These are phyloP conservation scores for Wickerhamiella brachini DNA, from an alignment of 805 yeast species.

Conservation along the genomic window DNA sequence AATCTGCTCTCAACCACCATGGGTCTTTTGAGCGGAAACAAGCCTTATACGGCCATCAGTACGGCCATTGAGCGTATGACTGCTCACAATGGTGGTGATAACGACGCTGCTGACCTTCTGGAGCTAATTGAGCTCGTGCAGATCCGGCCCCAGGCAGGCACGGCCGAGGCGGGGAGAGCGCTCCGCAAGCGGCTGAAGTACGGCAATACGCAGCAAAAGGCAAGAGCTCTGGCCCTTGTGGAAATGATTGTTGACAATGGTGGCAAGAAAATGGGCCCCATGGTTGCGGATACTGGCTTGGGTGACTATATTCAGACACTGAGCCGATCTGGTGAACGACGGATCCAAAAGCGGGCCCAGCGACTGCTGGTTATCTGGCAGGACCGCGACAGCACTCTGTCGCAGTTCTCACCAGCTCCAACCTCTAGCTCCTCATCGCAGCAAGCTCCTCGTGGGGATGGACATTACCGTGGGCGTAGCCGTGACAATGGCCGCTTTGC, in stretches of 20 bases:
- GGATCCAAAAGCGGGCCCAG: constrained; percentile 27
- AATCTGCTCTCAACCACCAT: constrained; percentile 2
- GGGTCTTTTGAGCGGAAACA: constrained; percentile 20
- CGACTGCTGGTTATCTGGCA: constrained; percentile 54
- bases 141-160: constrained; percentile 27
- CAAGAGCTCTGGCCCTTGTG: constrained; percentile 50
- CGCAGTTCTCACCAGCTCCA: background rate
- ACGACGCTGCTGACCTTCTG: constrained; percentile 35
- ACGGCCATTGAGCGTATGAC: constrained; percentile 27
- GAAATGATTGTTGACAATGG: constrained; percentile 50
- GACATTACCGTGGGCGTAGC: background rate
- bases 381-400: background rate
- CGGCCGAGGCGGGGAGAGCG: constrained; percentile 80
- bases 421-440: background rate
- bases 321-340: background rate
- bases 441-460: background rate
- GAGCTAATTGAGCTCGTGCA: constrained; percentile 44
- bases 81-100: constrained; percentile 21
- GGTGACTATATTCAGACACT: constrained; percentile 31
- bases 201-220: constrained; percentile 53
- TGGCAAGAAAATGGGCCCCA: constrained; percentile 12
- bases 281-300: constrained; percentile 15
- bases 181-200: constrained; percentile 78
- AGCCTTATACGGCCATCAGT: constrained; percentile 33
- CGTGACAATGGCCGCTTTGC: constrained; percentile 3